Base-by-base conservation (phyloP, 2,329 filamentous ascomycete genomes). In the Alternaria sp. region DNA sequence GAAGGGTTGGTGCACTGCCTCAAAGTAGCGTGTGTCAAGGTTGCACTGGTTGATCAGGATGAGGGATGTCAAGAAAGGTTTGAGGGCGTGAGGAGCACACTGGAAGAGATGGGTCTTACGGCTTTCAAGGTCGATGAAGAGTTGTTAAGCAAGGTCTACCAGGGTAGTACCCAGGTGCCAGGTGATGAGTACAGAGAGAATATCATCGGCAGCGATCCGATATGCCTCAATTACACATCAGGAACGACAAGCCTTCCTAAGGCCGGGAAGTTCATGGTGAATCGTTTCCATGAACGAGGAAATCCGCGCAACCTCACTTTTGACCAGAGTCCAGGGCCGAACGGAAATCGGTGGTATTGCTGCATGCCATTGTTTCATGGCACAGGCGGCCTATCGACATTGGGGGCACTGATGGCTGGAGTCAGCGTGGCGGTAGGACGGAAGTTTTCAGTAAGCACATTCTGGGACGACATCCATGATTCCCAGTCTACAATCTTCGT, bases 281-380 rank as follows among this genome's bases (percentile, higher is more conserved):
- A 52, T 10, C 68, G 72, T 21, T 73, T 62, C 51, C 70, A 75
- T 34, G 71, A 72, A 2, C 65, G 79, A 4, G 72, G 79, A 3
- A 65, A 68, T 29, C 66, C 78, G 1, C 73, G 79, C 0, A 71
- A 72, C 6, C 64, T 71, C 1, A 61, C 71, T 1, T 74, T 74
- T 24, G 72, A 70, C 21, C 73, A 80, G 33, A 71, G 65, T 8
- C 65, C 72, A 56, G 80, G 77, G 29, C 74, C 71, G 24, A 63
- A 62, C 31, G 79, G 60, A 29, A 86, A 91, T 71, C 80, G 87
- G 8, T 91, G 88, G 84, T 92, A 92, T 71, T 85, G 86, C 71
- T 90, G 88, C 74, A 92, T 93, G 89, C 90, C 86, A 0, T 78
- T 91, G 13, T 93, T 92, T 71, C 90, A 93, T 71, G 89, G 89